Evolutionary conservation across 257 asterid genomes (phyloP).

Genomic region (Solanum boliviense): DNA sequence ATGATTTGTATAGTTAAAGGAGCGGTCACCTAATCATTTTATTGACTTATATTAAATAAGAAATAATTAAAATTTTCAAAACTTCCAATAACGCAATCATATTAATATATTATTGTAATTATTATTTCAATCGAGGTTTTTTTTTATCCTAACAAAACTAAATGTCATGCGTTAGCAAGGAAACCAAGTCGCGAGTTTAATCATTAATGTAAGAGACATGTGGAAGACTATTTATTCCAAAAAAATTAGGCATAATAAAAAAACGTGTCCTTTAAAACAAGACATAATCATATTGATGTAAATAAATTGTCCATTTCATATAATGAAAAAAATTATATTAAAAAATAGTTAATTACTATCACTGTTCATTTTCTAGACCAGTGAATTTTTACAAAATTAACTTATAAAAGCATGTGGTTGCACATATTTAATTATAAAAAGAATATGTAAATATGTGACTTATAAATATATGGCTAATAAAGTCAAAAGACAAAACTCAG

Average conservation of each 20-base stretch:
- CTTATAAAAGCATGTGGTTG: background rate
- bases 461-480: background rate
- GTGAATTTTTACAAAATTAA: background rate
- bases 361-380: background rate
- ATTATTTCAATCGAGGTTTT: background rate
- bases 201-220: background rate
- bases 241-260: too few species aligned
- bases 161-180: too few species aligned
- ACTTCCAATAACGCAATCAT: background rate
- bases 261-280: too few species aligned
- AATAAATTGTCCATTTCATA: accelerated
- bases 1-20: background rate
- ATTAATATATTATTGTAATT: too few species aligned
- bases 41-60: background rate
- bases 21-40: background rate
- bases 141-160: too few species aligned
- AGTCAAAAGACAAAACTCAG: background rate
- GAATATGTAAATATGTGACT: background rate
- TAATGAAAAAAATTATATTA: too few species aligned
- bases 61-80: background rate
- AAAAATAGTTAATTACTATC: too few species aligned
- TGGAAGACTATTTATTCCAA: background rate
- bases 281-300: background rate
- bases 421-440: background rate
- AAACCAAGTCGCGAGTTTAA: background rate